phyloP scores from a whole-genome alignment of 352 stramenopile genomes.

The Pythium aquatile region DNA sequence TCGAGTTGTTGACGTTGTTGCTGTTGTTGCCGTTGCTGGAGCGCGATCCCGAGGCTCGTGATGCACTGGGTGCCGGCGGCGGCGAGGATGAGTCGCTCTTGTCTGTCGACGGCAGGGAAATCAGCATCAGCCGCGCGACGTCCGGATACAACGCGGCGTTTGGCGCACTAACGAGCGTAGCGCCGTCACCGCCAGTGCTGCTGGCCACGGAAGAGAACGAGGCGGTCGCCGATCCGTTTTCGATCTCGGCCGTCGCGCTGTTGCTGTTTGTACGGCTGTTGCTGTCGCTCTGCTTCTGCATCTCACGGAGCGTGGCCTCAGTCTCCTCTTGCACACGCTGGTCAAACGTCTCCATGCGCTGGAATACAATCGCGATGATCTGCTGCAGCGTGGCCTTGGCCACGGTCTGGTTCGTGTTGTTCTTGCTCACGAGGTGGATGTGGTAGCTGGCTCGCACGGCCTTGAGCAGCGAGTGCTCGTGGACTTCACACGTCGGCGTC shows the following conservation, averaged over 20 bases:
- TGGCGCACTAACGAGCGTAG: conserved; percentile 3
- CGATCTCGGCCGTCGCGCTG: not conserved
- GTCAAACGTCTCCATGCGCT: conserved; percentile 94
- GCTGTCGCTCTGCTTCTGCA: conserved; percentile 32
- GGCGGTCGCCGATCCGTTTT: conserved; percentile 10
- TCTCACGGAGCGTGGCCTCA: conserved; percentile 49
- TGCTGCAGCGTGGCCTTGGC: conserved; percentile 98
- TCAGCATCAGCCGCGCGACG: conserved; percentile 22
- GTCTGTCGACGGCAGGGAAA: not conserved
- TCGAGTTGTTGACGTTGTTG: conserved; percentile 26
- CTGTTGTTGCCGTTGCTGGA: conserved; percentile 3
- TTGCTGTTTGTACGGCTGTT: conserved; percentile 16
- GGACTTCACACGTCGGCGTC: conserved; percentile 87
- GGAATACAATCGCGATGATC: conserved; percentile 95
- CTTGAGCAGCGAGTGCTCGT: conserved; percentile 93
- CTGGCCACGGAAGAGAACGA: conserved; percentile 21
- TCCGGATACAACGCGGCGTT: conserved; percentile 45
- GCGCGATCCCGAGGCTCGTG: not conserved
- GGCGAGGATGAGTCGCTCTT: not conserved
- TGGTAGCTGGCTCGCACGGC: conserved; percentile 96
- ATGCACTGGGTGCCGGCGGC: not conserved
- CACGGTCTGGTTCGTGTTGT: conserved; percentile 94
- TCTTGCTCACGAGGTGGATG: conserved; percentile 93
- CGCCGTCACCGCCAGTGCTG: conserved; percentile 5
- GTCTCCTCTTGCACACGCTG: conserved; percentile 73